Evolutionary conservation across 2,329 filamentous ascomycete species (phyloP), one percentile per base, ranked within the genome.

Genomic region (Xylariales sp.): DNA sequence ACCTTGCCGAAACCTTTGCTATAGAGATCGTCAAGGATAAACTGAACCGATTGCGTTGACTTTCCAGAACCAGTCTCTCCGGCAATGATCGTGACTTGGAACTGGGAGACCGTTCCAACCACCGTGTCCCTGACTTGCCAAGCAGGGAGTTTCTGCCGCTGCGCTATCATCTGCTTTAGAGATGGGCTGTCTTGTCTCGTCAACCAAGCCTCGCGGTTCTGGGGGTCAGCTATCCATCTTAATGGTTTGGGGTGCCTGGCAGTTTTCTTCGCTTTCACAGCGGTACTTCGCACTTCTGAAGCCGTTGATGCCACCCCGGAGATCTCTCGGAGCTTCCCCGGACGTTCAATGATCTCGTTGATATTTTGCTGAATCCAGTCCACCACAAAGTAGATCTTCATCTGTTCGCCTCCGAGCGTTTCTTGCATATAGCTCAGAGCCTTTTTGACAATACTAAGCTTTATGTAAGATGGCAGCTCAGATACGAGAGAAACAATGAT

Each of bases 51-150:
- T 60, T 98, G 93, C 1, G 93, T 97, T 33, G 88, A 95, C 63
- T 98, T 98, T 55, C 93, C 93, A 14, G 88, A 95, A 37, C 93
- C 93, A 4, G 93, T 98, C 64, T 97, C 93, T 49, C 93, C 93
- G 29, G 90, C 94, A 51, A 98, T 93, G 53, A 98, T 96, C 1
- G 88, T 95, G 35, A 98, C 89, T 60, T 96, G 84, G 53, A 91
- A 81, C 5, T 73, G 67, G 29, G 74, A 74, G 33, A 98, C 86
- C 0, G 86, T 85, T 15, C 76, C 61, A 8, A 97, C 78, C 20
- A 98, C 87, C 2, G 74, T 70, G 15, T 91, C 81, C 50, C 79
- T 81, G 51, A 93, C 79, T 42, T 78, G 77, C 93, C 93, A 98
- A 2, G 93, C 93, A 3, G 93, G 93, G 3, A 98, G 67, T 32